phyloP scores from a whole-genome alignment of 768 basidiomycete species.

The Clavulina sp. region DNA sequence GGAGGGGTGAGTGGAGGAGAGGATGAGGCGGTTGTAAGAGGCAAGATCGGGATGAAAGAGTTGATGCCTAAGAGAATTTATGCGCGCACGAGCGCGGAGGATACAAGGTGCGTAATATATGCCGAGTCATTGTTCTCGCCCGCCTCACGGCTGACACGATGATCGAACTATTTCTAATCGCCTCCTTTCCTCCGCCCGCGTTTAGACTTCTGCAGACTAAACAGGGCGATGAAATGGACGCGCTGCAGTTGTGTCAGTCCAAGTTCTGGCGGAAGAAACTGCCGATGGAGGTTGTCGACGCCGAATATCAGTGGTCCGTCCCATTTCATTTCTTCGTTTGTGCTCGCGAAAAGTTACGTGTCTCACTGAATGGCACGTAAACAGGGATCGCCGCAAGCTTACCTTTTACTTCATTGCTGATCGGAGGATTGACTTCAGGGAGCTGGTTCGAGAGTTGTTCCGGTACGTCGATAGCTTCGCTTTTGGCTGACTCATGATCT shows the following conservation, averaged over 20 bases:
- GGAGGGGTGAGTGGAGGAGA: slow-evolving; percentile 18
- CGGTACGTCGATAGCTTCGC: slow-evolving; percentile 31
- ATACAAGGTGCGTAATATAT: slow-evolving; percentile 69
- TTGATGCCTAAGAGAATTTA: slow-evolving; percentile 96
- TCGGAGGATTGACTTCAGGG: slow-evolving; percentile 89
- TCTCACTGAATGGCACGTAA: too few species aligned
- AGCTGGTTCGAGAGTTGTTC: slow-evolving; percentile 89
- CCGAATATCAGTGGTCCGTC: slow-evolving; percentile 91
- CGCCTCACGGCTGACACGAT: too few species aligned
- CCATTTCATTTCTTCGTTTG: neutral
- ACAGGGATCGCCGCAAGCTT: slow-evolving; percentile 90
- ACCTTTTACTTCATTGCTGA: slow-evolving; percentile 97
- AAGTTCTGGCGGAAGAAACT: slow-evolving; percentile 88
- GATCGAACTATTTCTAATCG: slow-evolving; percentile 1
- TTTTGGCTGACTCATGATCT: too few species aligned
- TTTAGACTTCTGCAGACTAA: slow-evolving; percentile 59
- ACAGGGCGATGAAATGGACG: slow-evolving; percentile 80
- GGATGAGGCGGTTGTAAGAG: too few species aligned
- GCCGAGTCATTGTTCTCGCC: too few species aligned
- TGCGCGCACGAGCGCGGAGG: slow-evolving; percentile 64
- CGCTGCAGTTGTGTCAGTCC: slow-evolving; percentile 73
- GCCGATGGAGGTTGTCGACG: slow-evolving; percentile 97
- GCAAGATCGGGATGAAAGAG: slow-evolving; percentile 57
- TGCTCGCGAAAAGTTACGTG: too few species aligned
- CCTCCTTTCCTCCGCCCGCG: neutral